These are phyloP conservation scores for Didymella pinodella DNA, from an alignment of 2,329 filamentous ascomycete species.

Conservation along the genomic window DNA sequence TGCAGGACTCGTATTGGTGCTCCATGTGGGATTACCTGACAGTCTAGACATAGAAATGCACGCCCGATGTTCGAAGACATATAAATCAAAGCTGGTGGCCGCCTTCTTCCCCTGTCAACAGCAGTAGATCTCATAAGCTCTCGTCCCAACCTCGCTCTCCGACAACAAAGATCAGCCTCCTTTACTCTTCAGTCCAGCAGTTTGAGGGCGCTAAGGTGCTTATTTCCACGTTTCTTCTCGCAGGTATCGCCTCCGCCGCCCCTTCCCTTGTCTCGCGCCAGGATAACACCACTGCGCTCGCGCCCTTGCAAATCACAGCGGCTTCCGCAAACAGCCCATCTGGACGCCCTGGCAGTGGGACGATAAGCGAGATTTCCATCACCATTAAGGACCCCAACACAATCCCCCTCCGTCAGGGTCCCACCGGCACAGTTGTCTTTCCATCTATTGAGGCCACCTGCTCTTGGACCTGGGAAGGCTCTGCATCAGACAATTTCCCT, in stretches of 20 bases:
- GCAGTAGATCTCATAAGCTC: neutral
- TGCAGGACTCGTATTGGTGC: slow-evolving; percentile 2
- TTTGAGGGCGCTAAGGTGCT: neutral
- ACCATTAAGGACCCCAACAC: slow-evolving; percentile 14
- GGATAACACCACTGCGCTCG: neutral
- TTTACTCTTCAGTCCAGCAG: neutral
- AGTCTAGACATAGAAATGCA: slow-evolving; percentile 1
- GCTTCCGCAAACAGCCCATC: neutral
- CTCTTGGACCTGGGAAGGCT: slow-evolving; percentile 7
- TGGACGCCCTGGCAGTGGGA: slow-evolving; percentile 1
- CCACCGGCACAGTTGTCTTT: slow-evolving; percentile 5
- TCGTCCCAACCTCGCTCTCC: neutral
- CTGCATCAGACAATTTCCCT: neutral
- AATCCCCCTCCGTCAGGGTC: neutral
- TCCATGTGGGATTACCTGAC: neutral
- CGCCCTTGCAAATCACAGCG: slow-evolving; percentile 11
- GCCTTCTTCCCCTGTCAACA: neutral
- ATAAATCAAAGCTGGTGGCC: neutral
- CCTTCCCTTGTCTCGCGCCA: slow-evolving; percentile 3
- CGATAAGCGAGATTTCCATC: neutral
- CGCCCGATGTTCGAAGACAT: neutral
- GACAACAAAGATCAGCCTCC: neutral
- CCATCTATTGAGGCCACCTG: slow-evolving; percentile 5
- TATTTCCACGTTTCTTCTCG: slow-evolving; percentile 8
- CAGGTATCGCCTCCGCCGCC: slow-evolving; percentile 8